These are phyloP conservation scores for Knufia fluminis DNA, from an alignment of 2,329 filamentous ascomycete genomes.

Conservation along the genomic window DNA sequence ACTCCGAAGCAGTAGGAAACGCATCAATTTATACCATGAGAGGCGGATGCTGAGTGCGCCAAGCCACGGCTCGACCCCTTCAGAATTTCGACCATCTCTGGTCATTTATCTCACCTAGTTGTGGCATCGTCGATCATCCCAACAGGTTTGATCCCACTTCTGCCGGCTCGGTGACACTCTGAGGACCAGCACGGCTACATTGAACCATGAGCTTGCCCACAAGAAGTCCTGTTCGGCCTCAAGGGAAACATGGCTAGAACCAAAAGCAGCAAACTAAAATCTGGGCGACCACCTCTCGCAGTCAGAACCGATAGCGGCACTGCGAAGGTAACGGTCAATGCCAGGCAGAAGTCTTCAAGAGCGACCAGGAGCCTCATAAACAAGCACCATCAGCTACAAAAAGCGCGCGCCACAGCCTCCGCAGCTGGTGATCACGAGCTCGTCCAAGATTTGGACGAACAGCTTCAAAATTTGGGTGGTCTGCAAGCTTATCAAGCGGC, in stretches of 20 bases:
- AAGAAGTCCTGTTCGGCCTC: background rate
- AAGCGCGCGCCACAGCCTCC: constrained; percentile 45
- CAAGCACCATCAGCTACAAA: constrained; percentile 51
- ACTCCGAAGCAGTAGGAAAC: too few species aligned
- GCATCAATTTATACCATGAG: too few species aligned
- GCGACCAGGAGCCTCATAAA: constrained; percentile 51
- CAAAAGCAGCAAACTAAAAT: constrained; percentile 4
- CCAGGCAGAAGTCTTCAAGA: constrained; percentile 38
- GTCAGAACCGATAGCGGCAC: constrained; percentile 5
- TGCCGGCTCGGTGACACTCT: too few species aligned
- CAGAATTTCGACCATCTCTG: too few species aligned
- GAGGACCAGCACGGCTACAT: too few species aligned
- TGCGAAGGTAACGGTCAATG: background rate
- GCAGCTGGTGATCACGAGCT: constrained; percentile 39
- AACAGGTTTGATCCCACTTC: too few species aligned
- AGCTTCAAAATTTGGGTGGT: constrained; percentile 49
- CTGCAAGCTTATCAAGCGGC: constrained; percentile 53
- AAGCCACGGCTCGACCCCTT: too few species aligned
- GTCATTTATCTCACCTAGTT: too few species aligned
- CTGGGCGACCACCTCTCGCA: constrained; percentile 16
- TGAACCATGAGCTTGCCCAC: background rate
- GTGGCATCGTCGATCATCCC: too few species aligned
- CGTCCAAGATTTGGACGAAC: constrained; percentile 29
- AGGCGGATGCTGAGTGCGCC: too few species aligned
- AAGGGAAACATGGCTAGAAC: background rate